phyloP scores from a whole-genome alignment of 2,329 filamentous ascomycete genomes.

The Mycogone perniciosa region DNA sequence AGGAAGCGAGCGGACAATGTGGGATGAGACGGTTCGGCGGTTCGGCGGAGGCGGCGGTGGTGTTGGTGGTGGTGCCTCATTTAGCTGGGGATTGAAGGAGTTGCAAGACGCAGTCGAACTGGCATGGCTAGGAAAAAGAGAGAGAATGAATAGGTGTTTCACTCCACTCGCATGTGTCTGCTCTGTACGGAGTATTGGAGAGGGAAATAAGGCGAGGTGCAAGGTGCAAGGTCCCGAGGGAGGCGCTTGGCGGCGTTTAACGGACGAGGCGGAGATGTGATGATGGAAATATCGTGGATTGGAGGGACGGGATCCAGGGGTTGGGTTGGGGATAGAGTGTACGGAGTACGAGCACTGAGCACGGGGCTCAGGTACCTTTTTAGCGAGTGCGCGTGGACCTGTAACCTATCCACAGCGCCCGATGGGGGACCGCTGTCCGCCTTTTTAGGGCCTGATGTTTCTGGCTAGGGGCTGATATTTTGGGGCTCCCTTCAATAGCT shows the following conservation, averaged over 20 bases:
- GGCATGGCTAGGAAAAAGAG: conserved; percentile 16
- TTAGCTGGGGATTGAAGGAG: conserved; percentile 15
- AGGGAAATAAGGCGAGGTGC: too few species aligned
- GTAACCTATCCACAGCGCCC: conserved; percentile 8
- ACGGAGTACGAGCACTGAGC: neutral
- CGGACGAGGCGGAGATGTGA: conserved; percentile 9
- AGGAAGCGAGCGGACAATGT: conserved; percentile 13
- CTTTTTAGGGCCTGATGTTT: conserved; percentile 14
- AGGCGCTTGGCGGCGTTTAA: conserved; percentile 4
- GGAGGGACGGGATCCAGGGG: neutral
- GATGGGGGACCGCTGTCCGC: neutral
- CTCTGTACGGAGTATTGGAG: too few species aligned
- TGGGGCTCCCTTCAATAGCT: neutral
- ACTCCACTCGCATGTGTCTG: neutral
- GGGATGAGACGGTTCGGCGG: conserved; percentile 7
- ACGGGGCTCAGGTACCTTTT: neutral
- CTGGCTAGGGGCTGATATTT: conserved; percentile 6
- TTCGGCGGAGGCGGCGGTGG: conserved; percentile 9
- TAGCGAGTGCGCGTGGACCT: neutral
- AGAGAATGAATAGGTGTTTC: neutral
- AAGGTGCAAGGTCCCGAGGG: neutral
- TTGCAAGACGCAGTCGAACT: conserved; percentile 14
- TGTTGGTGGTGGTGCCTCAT: conserved; percentile 16
- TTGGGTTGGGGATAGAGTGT: neutral
- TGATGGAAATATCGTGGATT: conserved; percentile 3